Evolutionary conservation across 1,284 basidiomycete species (phyloP).

Genomic region (Rhizoctonia solani): DNA sequence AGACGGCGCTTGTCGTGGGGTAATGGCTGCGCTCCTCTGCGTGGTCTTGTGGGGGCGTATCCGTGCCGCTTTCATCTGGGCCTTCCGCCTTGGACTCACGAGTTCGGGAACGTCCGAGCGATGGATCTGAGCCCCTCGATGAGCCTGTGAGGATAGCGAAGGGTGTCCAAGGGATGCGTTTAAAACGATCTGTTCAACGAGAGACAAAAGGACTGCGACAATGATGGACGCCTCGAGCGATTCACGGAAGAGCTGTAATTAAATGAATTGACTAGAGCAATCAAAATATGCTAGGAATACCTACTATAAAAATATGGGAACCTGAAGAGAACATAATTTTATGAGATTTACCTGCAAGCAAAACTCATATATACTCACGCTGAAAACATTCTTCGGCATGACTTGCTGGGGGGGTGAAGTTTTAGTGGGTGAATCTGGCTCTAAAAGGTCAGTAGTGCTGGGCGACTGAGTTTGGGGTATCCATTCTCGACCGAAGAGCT

Average conservation of each 20-base stretch:
- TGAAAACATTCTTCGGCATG: slow-evolving; percentile 29
- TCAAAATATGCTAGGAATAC: slow-evolving; percentile 19
- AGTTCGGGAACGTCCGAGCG: slow-evolving; percentile 8
- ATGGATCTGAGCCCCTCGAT: background rate
- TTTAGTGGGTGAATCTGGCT: no score
- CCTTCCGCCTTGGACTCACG: slow-evolving; percentile 21
- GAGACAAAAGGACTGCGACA: slow-evolving; percentile 82
- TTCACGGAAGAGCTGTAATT: slow-evolving; percentile 76
- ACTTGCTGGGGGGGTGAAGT: no score
- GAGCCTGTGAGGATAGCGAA: background rate
- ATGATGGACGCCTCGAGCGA: slow-evolving; percentile 88
- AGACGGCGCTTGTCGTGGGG: slow-evolving; percentile 64
- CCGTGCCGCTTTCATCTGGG: background rate
- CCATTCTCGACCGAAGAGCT: background rate
- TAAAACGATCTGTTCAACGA: slow-evolving; percentile 75
- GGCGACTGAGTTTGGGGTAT: background rate
- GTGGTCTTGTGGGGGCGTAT: slow-evolving; percentile 55
- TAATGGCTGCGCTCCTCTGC: slow-evolving; percentile 67
- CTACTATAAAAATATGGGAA: slow-evolving; percentile 79
- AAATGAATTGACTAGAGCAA: background rate
- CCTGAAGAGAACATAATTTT: slow-evolving; percentile 43
- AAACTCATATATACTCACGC: slow-evolving; percentile 3
- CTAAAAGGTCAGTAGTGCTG: no score
- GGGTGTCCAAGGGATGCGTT: background rate
- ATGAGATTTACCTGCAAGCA: no score